Conservation (phyloP, 495 filamentous ascomycete species). For the Achaetomiella virescens region DNA sequence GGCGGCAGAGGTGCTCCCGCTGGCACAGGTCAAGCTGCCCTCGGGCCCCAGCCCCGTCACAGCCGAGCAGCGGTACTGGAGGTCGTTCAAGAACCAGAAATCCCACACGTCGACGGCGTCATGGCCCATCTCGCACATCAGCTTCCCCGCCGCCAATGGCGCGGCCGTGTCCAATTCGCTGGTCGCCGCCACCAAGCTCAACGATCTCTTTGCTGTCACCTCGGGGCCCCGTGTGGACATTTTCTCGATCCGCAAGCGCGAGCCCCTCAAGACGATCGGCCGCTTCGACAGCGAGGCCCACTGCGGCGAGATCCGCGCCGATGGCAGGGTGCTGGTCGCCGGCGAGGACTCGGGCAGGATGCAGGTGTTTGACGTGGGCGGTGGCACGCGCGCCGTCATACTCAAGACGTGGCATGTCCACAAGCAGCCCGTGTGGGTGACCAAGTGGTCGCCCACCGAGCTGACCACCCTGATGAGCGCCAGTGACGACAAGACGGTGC, state of each 20-base stretch:
- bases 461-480: conserved; percentile 77
- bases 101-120: conserved; percentile 79
- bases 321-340: conserved; percentile 82
- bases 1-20: conserved; percentile 80
- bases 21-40: conserved; percentile 79
- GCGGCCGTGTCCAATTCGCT: conserved; percentile 42
- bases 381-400: conserved; percentile 64
- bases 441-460: conserved; percentile 79
- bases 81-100: conserved; percentile 80
- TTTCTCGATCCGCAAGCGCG: conserved; percentile 81
- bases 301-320: conserved; percentile 76
- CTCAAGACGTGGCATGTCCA: conserved; percentile 95
- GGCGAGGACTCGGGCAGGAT: conserved; percentile 86
- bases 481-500: conserved; percentile 85
- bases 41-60: conserved; percentile 65
- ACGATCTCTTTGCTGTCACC: conserved; percentile 86
- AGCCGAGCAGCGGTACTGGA: conserved; percentile 90
- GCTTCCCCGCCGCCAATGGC: conserved; percentile 54
- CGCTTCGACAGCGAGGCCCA: conserved; percentile 86
- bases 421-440: conserved; percentile 89
- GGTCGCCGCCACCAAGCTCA: conserved; percentile 38
- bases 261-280: conserved; percentile 84
- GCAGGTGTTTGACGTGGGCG: conserved; percentile 84
- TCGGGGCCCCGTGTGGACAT: conserved; percentile 87
- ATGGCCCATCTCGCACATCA: conserved; percentile 81